Percentiles rank a stretch among this genome's conserved stretches.
Conservation (phyloP, 208 protist species). For the Acanthamoeba sp. region DNA sequence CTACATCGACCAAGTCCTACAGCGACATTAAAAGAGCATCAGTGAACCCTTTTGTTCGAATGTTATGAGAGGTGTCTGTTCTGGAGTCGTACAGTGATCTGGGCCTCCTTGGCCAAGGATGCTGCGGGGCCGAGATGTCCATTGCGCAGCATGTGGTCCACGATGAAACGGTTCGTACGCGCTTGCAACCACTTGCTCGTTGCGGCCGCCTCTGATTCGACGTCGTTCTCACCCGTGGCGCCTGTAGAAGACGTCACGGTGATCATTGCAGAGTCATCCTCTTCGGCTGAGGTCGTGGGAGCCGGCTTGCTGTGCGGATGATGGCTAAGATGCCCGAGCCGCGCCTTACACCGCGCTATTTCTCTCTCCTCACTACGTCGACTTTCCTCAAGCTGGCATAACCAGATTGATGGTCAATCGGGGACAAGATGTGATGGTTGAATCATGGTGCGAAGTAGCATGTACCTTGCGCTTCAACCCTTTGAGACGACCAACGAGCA, state of each 20-base stretch:
- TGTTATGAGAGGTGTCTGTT: background rate
- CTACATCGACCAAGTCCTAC: slow-evolving; percentile 54
- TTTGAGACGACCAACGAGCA: slow-evolving; percentile 64
- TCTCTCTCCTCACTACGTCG: slow-evolving; percentile 20
- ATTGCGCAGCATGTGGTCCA: slow-evolving; percentile 67
- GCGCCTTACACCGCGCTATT: background rate
- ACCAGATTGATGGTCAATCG: background rate
- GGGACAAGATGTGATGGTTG: background rate
- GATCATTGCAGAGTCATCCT: background rate
- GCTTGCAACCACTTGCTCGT: background rate
- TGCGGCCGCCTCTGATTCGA: background rate
- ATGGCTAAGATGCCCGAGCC: slow-evolving; percentile 8
- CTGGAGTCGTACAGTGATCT: background rate
- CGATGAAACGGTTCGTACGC: slow-evolving; percentile 33
- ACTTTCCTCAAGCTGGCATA: slow-evolving; percentile 39
- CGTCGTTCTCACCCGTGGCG: background rate
- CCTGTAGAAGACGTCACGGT: background rate
- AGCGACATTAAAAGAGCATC: background rate
- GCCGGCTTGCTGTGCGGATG: background rate
- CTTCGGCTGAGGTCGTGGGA: too few relatives aligned
- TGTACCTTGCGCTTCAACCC: slow-evolving; percentile 73
- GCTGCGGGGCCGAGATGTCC: slow-evolving; percentile 19
- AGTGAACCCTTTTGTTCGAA: too few relatives aligned
- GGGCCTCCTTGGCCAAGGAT: background rate
- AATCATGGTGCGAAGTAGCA: background rate